Base-by-base conservation (phyloP, 2,329 filamentous ascomycete genomes). In the Botrytis deweyae region DNA sequence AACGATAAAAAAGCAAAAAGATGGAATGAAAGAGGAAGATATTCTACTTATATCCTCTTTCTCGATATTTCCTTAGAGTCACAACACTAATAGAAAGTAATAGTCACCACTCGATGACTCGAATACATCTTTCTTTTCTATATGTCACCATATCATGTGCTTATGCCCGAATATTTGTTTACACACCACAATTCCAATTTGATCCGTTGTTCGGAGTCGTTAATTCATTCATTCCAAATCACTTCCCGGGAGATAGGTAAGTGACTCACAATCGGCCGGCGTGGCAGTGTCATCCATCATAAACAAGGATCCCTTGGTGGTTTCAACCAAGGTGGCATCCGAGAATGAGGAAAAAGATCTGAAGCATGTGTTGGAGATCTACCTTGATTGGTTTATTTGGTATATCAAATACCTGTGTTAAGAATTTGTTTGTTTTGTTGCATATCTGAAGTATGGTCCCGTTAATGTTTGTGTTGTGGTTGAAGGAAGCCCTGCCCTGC, bases 61-160 rank as follows among this genome's bases (percentile, higher is more conserved):
- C 33, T 20, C 65, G 40, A 67, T 14, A 55, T 29, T 55, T 29
- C 3, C 29, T 25, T n/a, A 5, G 64, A 52, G 64, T 66, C 44
- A n/a, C 42, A 66, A 49, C 12, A 52, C 20, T 10, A 8, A n/a
- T n/a, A 55, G 7, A n/a, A 40, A 63, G 12, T 40, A 42, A 64
- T 64, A 67, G 46, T 55, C 65, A 67, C 46, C 65, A 67, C 65
- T 67, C 46, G 65, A 67, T 67, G 65, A 67, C 65, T 67, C 65
- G 65, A 55, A 55, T 29, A 40, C 40, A 29, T 18, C 38, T 40
- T 63, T 18, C 38, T 42, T 38, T 40, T 18, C 62, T 20, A 20
- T 9, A 64, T 64, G 8, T 20, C 33, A 52, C 36, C 65, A 67
- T 67, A 55, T 55, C 65, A 67, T 40, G 46, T 67, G 64, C 46